phyloP scores from a whole-genome alignment of 306 rosid species.

The Prunus dulcis region DNA sequence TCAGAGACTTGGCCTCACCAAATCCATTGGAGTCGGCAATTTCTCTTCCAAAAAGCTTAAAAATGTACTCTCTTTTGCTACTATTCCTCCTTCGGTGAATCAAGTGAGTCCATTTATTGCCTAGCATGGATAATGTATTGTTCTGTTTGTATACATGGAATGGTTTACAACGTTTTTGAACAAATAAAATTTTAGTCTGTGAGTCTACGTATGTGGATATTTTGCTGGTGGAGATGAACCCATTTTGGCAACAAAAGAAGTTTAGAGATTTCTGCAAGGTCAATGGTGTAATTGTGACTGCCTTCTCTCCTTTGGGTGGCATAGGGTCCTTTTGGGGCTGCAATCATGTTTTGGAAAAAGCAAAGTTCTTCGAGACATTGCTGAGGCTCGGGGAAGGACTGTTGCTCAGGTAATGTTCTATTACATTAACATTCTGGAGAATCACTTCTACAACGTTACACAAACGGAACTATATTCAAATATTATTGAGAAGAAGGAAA shows the following conservation, averaged over 20 bases:
- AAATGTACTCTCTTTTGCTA: slow-evolving; percentile 27
- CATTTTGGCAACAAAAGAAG: slow-evolving; percentile 60
- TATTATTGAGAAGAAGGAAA: too few species aligned
- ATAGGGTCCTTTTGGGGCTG: slow-evolving; percentile 43
- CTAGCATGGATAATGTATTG: background rate
- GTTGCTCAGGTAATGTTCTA: slow-evolving; percentile 28
- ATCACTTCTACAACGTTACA: too few species aligned
- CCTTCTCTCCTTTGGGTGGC: slow-evolving; percentile 54
- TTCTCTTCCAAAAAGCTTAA: slow-evolving; percentile 26
- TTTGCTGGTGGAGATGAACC: slow-evolving; percentile 54
- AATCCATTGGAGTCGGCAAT: slow-evolving; percentile 25
- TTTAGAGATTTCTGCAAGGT: slow-evolving; percentile 42
- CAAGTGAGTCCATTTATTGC: slow-evolving; percentile 3
- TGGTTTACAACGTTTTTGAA: too few species aligned
- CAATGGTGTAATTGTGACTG: slow-evolving; percentile 46
- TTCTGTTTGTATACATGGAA: too few species aligned
- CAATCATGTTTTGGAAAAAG: slow-evolving; percentile 50
- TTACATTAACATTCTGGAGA: background rate
- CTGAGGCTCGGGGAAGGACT: slow-evolving; percentile 36
- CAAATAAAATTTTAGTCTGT: too few species aligned
- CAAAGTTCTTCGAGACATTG: slow-evolving; percentile 41
- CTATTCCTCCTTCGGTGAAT: slow-evolving; percentile 32
- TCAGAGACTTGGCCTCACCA: slow-evolving; percentile 27
- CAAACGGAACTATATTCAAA: too few species aligned
- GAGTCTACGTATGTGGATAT: background rate